Conservation (phyloP, 805 yeast species). For the Lachancea sp. region DNA sequence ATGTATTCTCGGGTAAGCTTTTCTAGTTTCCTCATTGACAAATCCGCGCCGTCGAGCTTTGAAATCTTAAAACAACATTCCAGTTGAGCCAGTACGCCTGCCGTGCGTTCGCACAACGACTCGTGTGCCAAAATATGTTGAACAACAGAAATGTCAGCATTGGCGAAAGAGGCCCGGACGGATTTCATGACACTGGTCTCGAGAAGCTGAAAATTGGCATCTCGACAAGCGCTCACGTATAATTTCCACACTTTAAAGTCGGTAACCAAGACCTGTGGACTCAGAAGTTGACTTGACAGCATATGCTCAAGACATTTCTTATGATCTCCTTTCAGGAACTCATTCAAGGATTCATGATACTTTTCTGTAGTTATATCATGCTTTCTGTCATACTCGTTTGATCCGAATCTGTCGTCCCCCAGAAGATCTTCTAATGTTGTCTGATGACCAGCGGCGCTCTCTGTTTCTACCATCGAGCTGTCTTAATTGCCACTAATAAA, state of each 20-base stretch:
- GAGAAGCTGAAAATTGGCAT: conserved; percentile 13
- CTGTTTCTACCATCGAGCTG: not conserved
- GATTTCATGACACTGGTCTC: conserved; percentile 13
- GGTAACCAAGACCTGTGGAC: conserved; percentile 3
- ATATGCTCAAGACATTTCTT: conserved; percentile 20
- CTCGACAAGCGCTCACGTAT: conserved; percentile 16
- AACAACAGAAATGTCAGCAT: conserved; percentile 31
- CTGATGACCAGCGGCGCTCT: not conserved
- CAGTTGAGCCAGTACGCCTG: not conserved
- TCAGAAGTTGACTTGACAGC: conserved; percentile 15
- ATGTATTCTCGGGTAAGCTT: not conserved
- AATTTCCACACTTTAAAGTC: conserved; percentile 13
- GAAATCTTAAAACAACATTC: conserved; percentile 1
- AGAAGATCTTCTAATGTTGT: conserved; percentile 19
- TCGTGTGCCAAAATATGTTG: not conserved
- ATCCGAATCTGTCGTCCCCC: conserved; percentile 16
- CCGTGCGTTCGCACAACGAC: conserved; percentile 4
- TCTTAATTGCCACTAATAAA: no score
- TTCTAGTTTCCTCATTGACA: not conserved
- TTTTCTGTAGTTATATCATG: not conserved
- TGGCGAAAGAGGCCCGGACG: conserved; percentile 40
- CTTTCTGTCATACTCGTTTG: not conserved
- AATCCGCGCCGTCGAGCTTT: not conserved
- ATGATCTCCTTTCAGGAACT: conserved; percentile 21
- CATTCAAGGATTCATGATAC: conserved; percentile 2